phyloP scores from a whole-genome alignment of 345 rosid genomes.

The Gossypium arboreum region DNA sequence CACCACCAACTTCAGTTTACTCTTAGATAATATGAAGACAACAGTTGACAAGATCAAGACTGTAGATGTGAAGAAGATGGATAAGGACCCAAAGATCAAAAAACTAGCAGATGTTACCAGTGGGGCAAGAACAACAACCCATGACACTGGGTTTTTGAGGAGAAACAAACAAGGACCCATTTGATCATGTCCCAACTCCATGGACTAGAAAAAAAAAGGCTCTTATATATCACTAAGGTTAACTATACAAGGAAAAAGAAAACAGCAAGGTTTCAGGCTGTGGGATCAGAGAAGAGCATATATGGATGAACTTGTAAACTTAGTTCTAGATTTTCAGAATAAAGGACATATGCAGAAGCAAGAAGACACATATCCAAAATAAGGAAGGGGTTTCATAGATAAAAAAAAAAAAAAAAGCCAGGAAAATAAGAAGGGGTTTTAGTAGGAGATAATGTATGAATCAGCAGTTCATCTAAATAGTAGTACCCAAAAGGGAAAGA shows the following conservation, averaged over 20 bases:
- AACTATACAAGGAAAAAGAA: neutral
- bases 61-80: slow-evolving; percentile 33
- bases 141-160: slow-evolving; percentile 32
- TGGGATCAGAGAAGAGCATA: neutral
- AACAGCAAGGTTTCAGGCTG: neutral
- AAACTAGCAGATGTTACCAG: slow-evolving; percentile 26
- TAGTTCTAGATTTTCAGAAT: neutral
- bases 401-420: neutral
- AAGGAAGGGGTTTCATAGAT: slow-evolving; percentile 6
- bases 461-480: slow-evolving; percentile 12
- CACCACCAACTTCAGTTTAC: slow-evolving; percentile 8
- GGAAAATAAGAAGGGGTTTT: neutral
- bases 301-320: neutral
- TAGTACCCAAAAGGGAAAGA: slow-evolving; percentile 2
- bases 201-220: slow-evolving; percentile 11
- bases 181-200: slow-evolving; percentile 27
- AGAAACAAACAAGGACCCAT: slow-evolving; percentile 27
- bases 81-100: slow-evolving; percentile 31
- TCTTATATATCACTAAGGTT: too few relatives aligned
- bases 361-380: neutral
- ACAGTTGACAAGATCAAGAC: slow-evolving; percentile 30
- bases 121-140: slow-evolving; percentile 31
- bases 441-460: neutral
- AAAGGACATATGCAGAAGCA: neutral
- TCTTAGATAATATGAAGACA: slow-evolving; percentile 25